Evolutionary conservation across 257 asterid species (phyloP).

Genomic region (Lycium barbarum): DNA sequence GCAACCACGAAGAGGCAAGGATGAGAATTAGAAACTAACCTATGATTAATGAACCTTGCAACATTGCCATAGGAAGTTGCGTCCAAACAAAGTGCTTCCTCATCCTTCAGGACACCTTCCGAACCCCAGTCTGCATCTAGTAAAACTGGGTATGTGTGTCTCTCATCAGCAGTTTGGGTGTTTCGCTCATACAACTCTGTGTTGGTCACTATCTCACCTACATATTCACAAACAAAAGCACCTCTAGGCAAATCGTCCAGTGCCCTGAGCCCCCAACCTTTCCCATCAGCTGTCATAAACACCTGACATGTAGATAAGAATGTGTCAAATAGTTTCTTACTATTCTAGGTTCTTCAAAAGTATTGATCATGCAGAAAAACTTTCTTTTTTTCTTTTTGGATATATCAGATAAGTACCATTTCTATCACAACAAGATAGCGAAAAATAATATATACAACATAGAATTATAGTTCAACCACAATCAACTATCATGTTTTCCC

Average conservation of each 20-base stretch:
- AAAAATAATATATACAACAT: not conserved
- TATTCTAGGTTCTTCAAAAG: not conserved
- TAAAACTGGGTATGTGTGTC: slow-evolving; percentile 67
- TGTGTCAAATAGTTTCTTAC: slow-evolving; percentile 15
- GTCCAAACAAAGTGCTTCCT: slow-evolving; percentile 78
- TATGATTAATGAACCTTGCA: slow-evolving; percentile 76
- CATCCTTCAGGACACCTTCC: slow-evolving; percentile 63
- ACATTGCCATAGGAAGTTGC: slow-evolving; percentile 74
- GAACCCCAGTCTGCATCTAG: slow-evolving; percentile 84
- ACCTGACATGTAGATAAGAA: slow-evolving; percentile 49
- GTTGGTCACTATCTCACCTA: slow-evolving; percentile 74
- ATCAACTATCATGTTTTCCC: not conserved
- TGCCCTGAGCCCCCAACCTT: slow-evolving; percentile 86
- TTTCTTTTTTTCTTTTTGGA: not conserved
- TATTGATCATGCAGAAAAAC: not conserved
- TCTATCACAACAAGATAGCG: not conserved
- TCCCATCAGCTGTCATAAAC: slow-evolving; percentile 58
- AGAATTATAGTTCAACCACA: not conserved
- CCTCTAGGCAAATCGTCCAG: slow-evolving; percentile 79
- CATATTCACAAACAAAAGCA: slow-evolving; percentile 72
- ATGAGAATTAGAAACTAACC: slow-evolving; percentile 39
- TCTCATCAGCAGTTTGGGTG: slow-evolving; percentile 40
- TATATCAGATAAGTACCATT: not conserved
- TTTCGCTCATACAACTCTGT: slow-evolving; percentile 63
- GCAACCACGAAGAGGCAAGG: slow-evolving; percentile 2